Conservation (phyloP, 345 rosid species). For the Rubroshorea leprosula region DNA sequence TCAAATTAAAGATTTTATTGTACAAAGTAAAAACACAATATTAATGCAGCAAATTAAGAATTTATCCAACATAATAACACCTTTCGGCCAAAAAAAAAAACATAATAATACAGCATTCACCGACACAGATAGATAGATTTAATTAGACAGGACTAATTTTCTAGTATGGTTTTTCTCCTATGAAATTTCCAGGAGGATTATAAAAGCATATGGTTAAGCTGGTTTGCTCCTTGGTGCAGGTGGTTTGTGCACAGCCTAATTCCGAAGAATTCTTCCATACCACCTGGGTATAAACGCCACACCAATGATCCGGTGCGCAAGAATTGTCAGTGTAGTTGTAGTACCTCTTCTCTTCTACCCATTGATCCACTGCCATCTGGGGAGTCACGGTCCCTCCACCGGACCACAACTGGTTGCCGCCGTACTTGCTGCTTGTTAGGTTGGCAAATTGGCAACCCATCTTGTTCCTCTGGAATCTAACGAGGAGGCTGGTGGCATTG, state of each 20-base stretch:
- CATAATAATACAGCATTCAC: no score
- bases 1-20: no score
- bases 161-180: slow-evolving; percentile 75
- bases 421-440: slow-evolving; percentile 44
- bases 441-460: slow-evolving; percentile 69
- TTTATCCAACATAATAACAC: no score
- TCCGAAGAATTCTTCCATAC: slow-evolving; percentile 71
- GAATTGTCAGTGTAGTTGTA: slow-evolving; percentile 50
- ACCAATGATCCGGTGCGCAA: slow-evolving; percentile 45
- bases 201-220: slow-evolving; percentile 72
- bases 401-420: slow-evolving; percentile 66
- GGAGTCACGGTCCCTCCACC: slow-evolving; percentile 52
- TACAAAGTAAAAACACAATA: no score
- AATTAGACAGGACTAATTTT: not conserved
- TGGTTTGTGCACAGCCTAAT: slow-evolving; percentile 68
- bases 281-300: slow-evolving; percentile 79
- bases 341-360: slow-evolving; percentile 66
- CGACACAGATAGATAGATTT: no score
- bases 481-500: slow-evolving; percentile 38
- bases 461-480: slow-evolving; percentile 57
- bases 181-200: slow-evolving; percentile 72
- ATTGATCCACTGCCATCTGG: slow-evolving; percentile 49
- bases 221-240: slow-evolving; percentile 40
- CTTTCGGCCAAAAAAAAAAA: no score
- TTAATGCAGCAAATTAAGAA: no score